Evolutionary conservation across 2,329 filamentous ascomycete species (phyloP).

Genomic region (Calonectria naviculata): DNA sequence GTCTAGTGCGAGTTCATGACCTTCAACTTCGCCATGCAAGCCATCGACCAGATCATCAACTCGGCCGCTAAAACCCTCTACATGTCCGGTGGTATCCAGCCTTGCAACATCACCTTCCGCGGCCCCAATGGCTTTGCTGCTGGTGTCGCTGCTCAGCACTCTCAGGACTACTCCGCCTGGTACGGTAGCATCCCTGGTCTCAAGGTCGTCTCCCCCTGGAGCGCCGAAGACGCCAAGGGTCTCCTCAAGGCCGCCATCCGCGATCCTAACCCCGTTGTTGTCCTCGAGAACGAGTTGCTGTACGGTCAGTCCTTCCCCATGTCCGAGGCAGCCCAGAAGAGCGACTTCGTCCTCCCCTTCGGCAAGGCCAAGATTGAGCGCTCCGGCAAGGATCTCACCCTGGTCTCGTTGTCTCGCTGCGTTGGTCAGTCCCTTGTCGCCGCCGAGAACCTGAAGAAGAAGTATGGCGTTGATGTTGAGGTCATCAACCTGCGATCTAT

Average conservation of each 20-base stretch:
- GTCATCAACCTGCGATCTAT: slow-evolving; percentile 98
- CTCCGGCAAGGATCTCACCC: slow-evolving; percentile 93
- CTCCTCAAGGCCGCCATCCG: slow-evolving; percentile 97
- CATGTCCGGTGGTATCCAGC: slow-evolving; percentile 99
- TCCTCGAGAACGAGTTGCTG: slow-evolving; percentile 89
- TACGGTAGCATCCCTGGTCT: slow-evolving; percentile 98
- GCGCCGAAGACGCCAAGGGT: slow-evolving; percentile 97
- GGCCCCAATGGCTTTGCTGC: slow-evolving; percentile 98
- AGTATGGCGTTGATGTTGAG: slow-evolving; percentile 95
- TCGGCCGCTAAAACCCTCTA: slow-evolving; percentile 99
- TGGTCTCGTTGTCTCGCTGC: slow-evolving; percentile 93
- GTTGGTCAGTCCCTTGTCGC: slow-evolving; percentile 92
- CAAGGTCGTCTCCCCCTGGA: slow-evolving; percentile 97
- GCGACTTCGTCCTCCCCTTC: slow-evolving; percentile 96
- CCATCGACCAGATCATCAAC: slow-evolving; percentile 99
- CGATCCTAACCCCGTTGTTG: slow-evolving; percentile 96
- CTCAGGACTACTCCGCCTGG: slow-evolving; percentile 98
- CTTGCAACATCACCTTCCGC: slow-evolving; percentile 99
- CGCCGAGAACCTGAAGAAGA: slow-evolving; percentile 92
- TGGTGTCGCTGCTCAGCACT: slow-evolving; percentile 97
- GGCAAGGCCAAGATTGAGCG: slow-evolving; percentile 99
- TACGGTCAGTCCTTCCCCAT: slow-evolving; percentile 97
- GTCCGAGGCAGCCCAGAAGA: slow-evolving; percentile 95
- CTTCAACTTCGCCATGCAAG: slow-evolving; percentile 99
- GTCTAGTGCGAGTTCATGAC: slow-evolving; percentile 98